Evolutionary conservation across 306 rosid genomes (phyloP), one percentile per base, ranked within the genome.

Genomic region (Neltuma alba): DNA sequence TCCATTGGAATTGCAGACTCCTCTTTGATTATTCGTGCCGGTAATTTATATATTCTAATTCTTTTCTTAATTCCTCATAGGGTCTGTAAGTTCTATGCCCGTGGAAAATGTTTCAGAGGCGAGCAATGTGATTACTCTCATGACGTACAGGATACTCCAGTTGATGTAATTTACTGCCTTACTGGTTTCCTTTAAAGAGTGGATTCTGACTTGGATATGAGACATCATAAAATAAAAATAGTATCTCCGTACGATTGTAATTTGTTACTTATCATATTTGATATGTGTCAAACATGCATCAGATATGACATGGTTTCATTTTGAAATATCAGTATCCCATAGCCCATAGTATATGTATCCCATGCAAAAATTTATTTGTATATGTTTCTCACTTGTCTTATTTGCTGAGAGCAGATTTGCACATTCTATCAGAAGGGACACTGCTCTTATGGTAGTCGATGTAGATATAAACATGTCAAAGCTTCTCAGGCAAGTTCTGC

Each of bases 371-470:
- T 31, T 36, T 0, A 37, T 37, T 37, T 41, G 15, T 74, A 21
- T 45, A 15, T 45, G 52, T 25, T 58, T 78, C 44, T 74, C 72
- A 38, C 72, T 13, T 57, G 42, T 72, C 16, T 62, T 67, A 67
- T 9, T 74, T 33, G 21, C 50, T 3, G 69, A 48, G 33, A 41
- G 57, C 89, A 94, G 98, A 75, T 94, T 73, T 94, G 98, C 86
- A 79, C 89, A n/a, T 92, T 76, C 85, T 91, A 89, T 86, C 92
- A 86, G 68, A 92, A 88, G 77, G 97, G 97, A 34, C 58, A 64
- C 11, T 94, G 98, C 80, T 90, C 91, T n/a, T 92, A 87, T 88
- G 98, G 98, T 61, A 87, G 93, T 87, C 89, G 93, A 81, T 94
- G 98, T 89, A 88, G 94, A 85, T 88, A 92, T 79, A 89, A 91